Conservation (phyloP, 768 basidiomycete species). For the Boletus coccyginus region DNA sequence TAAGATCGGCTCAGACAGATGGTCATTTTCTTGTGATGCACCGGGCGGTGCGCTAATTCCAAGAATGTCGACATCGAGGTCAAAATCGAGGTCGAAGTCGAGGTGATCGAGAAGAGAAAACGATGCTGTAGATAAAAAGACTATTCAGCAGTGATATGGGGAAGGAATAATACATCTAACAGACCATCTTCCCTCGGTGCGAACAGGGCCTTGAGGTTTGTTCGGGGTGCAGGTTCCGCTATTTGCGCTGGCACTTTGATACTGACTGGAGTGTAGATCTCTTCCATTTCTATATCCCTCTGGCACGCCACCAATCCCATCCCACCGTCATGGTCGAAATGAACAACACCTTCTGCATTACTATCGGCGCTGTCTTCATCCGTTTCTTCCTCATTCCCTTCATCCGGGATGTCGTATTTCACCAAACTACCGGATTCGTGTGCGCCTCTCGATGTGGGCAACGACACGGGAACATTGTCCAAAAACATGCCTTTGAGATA, state of each 20-base stretch:
- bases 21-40: neutral
- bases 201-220: conserved; percentile 69
- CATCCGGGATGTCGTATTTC: neutral
- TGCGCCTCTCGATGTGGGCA: neutral
- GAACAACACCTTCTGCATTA: neutral
- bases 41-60: conserved; percentile 19
- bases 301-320: conserved; percentile 1
- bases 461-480: conserved; percentile 33
- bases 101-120: conserved; percentile 79
- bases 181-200: conserved; percentile 66
- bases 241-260: neutral
- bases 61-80: conserved; percentile 57
- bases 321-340: neutral
- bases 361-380: neutral
- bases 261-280: neutral
- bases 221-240: conserved; percentile 3
- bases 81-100: conserved; percentile 71
- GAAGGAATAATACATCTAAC: conserved; percentile 7
- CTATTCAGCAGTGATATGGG: neutral
- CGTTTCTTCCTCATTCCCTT: neutral
- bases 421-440: neutral
- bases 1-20: conserved; percentile 1
- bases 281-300: conserved; percentile 13
- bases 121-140: conserved; percentile 37
- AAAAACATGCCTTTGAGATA: conserved; percentile 71